phyloP scores from a whole-genome alignment of 2,329 filamentous ascomycete species.

The Leptographium galeiforme region DNA sequence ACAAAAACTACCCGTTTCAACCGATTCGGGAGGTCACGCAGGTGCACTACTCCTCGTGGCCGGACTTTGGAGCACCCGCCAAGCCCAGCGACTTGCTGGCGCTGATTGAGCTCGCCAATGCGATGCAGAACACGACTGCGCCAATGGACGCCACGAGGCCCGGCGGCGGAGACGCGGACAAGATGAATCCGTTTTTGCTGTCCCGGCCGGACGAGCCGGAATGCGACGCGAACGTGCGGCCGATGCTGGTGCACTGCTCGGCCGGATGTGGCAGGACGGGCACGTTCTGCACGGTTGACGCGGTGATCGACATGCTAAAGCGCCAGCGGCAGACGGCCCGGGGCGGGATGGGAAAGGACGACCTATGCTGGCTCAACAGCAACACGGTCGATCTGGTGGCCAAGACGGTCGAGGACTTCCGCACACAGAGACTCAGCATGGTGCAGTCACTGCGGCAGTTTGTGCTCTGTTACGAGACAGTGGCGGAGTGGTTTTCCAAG shows the following conservation, averaged over 20 bases:
- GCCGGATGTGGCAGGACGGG: slow-evolving; percentile 92
- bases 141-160: neutral
- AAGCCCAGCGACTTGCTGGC: slow-evolving; percentile 77
- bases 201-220: slow-evolving; percentile 49
- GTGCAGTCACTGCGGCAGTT: slow-evolving; percentile 89
- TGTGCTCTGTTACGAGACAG: slow-evolving; percentile 90
- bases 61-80: slow-evolving; percentile 87
- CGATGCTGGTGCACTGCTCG: slow-evolving; percentile 87
- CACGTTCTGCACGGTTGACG: slow-evolving; percentile 93
- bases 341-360: too few species aligned
- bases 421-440: slow-evolving; percentile 83
- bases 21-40: slow-evolving; percentile 89
- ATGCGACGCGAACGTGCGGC: slow-evolving; percentile 37
- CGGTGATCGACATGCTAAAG: slow-evolving; percentile 91
- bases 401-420: slow-evolving; percentile 81
- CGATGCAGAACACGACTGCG: slow-evolving; percentile 47
- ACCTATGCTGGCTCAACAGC: slow-evolving; percentile 48
- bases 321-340: slow-evolving; percentile 40
- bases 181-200: slow-evolving; percentile 18
- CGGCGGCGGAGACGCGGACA: slow-evolving; percentile 5
- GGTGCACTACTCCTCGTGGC: slow-evolving; percentile 91
- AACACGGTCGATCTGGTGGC: slow-evolving; percentile 68
- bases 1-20: slow-evolving; percentile 64
- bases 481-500: slow-evolving; percentile 69
- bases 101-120: slow-evolving; percentile 77